Conservation (phyloP, 129 eudicot genomes). For the Logfia minima region DNA sequence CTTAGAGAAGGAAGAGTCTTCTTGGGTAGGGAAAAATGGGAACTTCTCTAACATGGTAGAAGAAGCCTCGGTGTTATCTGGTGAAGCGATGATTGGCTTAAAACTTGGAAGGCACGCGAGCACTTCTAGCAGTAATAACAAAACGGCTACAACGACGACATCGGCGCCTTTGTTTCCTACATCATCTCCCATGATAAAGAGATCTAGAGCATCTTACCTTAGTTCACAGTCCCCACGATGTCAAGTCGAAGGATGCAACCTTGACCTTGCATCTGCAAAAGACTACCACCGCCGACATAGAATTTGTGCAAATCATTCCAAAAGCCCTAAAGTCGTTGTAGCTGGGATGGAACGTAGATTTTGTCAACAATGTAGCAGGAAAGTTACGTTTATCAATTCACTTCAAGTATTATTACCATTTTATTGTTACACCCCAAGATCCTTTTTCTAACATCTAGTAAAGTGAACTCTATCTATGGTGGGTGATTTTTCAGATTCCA, state of each 20-base stretch:
- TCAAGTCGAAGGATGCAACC: conserved; percentile 73
- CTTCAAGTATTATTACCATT: background rate
- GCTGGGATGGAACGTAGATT: conserved; percentile 68
- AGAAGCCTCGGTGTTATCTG: conserved; percentile 40
- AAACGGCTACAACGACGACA: conserved; percentile 7
- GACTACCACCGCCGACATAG: conserved; percentile 66
- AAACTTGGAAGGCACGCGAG: conserved; percentile 43
- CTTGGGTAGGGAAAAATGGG: conserved; percentile 35
- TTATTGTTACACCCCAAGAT: background rate
- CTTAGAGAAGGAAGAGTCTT: conserved; percentile 33
- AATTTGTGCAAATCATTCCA: conserved; percentile 66
- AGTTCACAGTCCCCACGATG: conserved; percentile 54
- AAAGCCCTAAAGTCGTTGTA: conserved; percentile 60
- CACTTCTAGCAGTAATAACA: conserved; percentile 26
- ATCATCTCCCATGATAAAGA: conserved; percentile 43
- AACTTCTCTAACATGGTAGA: conserved; percentile 35
- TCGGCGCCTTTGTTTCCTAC: conserved; percentile 34
- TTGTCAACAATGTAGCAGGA: conserved; percentile 86
- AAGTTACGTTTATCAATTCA: conserved; percentile 11
- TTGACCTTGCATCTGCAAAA: conserved; percentile 56
- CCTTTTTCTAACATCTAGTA: conserved; percentile 9
- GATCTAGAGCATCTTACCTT: conserved; percentile 46
- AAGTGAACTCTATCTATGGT: background rate
- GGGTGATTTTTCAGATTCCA: conserved; percentile 50
- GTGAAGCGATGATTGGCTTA: conserved; percentile 49